These are phyloP conservation scores for Eudorina sp. DNA, from an alignment of 139 green algal genomes.

Conservation along the genomic window DNA sequence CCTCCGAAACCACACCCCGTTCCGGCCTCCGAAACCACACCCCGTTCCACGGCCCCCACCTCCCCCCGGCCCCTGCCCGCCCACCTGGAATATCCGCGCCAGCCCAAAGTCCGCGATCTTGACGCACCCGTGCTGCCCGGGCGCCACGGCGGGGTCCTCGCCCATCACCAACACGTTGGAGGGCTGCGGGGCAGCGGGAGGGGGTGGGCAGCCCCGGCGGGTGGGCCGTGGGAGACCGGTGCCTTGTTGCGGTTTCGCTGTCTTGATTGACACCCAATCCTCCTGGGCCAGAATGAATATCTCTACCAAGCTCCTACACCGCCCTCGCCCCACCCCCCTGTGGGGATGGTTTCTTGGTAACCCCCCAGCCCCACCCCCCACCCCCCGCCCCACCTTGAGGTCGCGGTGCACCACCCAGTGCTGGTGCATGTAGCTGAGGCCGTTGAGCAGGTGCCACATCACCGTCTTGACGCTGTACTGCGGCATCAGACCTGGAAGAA, in stretches of 20 bases:
- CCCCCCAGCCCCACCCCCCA: not conserved
- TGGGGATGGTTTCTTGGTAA: too few species aligned
- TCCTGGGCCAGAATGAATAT: too few species aligned
- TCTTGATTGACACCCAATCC: too few species aligned
- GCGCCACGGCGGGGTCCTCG: constrained; percentile 57
- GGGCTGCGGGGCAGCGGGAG: constrained; percentile 55
- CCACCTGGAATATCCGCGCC: constrained; percentile 70
- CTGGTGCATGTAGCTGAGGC: constrained; percentile 77
- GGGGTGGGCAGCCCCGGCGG: too few species aligned
- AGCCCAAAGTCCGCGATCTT: constrained; percentile 82
- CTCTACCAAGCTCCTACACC: too few species aligned
- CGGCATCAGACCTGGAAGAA: constrained; percentile 61
- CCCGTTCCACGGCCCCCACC: not conserved
- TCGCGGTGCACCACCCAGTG: constrained; percentile 88
- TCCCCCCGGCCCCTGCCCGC: not conserved
- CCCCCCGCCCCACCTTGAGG: constrained; percentile 69
- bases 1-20: not conserved
- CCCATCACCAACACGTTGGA: constrained; percentile 85
- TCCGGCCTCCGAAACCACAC: not conserved
- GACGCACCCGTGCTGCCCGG: constrained; percentile 58
- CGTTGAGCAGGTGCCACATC: constrained; percentile 84
- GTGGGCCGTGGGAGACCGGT: too few species aligned
- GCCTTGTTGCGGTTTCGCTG: too few species aligned
- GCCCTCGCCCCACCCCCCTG: too few species aligned
- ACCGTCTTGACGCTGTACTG: constrained; percentile 77